Conservation (phyloP, 2,329 filamentous ascomycete genomes). For the Endocalyx cinctus region DNA sequence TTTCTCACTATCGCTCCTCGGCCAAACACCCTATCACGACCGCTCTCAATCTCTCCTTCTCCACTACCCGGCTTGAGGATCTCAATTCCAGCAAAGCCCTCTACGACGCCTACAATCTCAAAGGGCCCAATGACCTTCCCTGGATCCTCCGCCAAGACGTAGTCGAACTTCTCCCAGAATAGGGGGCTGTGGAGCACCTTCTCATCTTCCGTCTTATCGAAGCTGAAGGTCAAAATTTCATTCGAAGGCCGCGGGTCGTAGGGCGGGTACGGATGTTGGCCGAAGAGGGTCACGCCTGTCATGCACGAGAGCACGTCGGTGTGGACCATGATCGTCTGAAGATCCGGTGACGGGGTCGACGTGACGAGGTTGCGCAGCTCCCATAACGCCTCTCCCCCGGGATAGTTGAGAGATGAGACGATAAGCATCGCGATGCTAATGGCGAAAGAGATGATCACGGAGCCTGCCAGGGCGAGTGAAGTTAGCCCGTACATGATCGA, state of each 20-base stretch:
- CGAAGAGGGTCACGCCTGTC: slow-evolving; percentile 66
- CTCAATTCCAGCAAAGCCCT: slow-evolving; percentile 56
- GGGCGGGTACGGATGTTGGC: slow-evolving; percentile 38
- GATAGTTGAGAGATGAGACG: slow-evolving; percentile 87
- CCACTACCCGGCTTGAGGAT: slow-evolving; percentile 42
- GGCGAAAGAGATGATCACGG: slow-evolving; percentile 55
- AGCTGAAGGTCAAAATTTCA: slow-evolving; percentile 29
- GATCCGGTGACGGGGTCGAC: slow-evolving; percentile 23
- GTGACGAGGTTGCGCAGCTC: slow-evolving; percentile 41
- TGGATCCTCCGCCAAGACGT: slow-evolving; percentile 53
- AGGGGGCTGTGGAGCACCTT: slow-evolving; percentile 36
- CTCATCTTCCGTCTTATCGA: slow-evolving; percentile 61
- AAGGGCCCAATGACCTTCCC: slow-evolving; percentile 43
- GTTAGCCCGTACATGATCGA: slow-evolving; percentile 50
- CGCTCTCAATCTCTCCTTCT: slow-evolving; percentile 17
- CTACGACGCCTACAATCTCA: slow-evolving; percentile 52
- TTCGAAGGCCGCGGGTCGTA: slow-evolving; percentile 16
- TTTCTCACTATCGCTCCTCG: slow-evolving; percentile 35
- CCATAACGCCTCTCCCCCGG: slow-evolving; percentile 74
- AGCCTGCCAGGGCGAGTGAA: slow-evolving; percentile 51
- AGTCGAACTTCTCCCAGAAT: slow-evolving; percentile 64
- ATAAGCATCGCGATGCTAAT: slow-evolving; percentile 65
- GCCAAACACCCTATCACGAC: slow-evolving; percentile 36
- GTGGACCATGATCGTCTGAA: slow-evolving; percentile 45
- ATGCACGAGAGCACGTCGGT: slow-evolving; percentile 65